Evolutionary conservation across 1,284 basidiomycete genomes (phyloP), one percentile per base, ranked within the genome.

Genomic region (Athelia psychrophila): DNA sequence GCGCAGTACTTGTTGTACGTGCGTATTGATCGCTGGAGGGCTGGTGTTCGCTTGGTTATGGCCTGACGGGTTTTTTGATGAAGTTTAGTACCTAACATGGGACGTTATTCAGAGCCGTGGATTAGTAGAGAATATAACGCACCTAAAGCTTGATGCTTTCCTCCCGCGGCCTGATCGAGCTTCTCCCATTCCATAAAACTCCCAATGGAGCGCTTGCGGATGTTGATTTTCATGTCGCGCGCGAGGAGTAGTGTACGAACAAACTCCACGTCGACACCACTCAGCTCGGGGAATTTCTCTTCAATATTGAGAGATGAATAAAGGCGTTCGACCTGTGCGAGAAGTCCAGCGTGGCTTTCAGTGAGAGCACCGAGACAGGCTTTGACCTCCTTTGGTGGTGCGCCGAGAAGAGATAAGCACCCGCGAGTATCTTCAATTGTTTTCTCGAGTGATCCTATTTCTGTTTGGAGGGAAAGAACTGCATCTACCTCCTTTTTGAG

Each of bases 161-260:
- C 64, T 0, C 67, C 64, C 4, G 64, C 65, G 1, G 69, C 69
- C 22, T 59, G 60, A 45, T 73, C 66, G 0, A 75, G 56, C 3
- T 22, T 75, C 69, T 66, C 68, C 73, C 42, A 75, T 35, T 35
- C 68, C 8, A 70, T 68, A 44, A 76, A 75, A 15, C 64, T 68
- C 0, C 61, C 64, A 9, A 72, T 66, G 0, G 66, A 69, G 1
- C 61, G 49, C 42, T 69, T 72, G 0, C 62, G 53, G 22, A 76
- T 71, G 46, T 69, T 71, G 16, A 71, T 70, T 52, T 76, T 76
- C 10, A 73, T 55, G 19, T 74, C 67, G 0, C 60, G 55, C 0
- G 66, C 66, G 46, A 74, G 49, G 0, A 75, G 36, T 0, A 77
- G 60, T 0, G 51, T 64, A 0, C 55, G 48, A 2, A 73, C 57